Conservation (phyloP, 1,284 basidiomycete species). For the Agaricales sp. region DNA sequence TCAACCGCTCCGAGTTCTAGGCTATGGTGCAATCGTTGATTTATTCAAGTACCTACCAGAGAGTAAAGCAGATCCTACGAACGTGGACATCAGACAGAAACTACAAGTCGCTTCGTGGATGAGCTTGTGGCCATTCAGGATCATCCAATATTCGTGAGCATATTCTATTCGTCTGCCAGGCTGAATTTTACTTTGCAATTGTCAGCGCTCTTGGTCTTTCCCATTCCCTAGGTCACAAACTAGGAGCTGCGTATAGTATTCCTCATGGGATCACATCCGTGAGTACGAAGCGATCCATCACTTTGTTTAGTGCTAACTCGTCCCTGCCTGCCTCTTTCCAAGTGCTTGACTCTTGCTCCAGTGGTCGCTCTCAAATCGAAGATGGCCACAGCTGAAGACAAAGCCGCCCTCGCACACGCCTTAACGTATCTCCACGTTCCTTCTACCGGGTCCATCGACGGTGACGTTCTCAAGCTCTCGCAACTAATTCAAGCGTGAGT, state of each 20-base stretch:
- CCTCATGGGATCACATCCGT: slow-evolving; percentile 79
- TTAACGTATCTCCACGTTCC: slow-evolving; percentile 47
- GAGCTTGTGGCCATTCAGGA: slow-evolving; percentile 61
- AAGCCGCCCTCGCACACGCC: slow-evolving; percentile 41
- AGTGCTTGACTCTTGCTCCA: slow-evolving; percentile 70
- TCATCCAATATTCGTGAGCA: slow-evolving; percentile 34
- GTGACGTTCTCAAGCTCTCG: slow-evolving; percentile 45
- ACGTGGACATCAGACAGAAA: slow-evolving; percentile 54
- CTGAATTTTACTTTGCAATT: slow-evolving; percentile 1
- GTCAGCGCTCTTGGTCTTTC: slow-evolving; percentile 59
- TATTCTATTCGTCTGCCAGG: not conserved
- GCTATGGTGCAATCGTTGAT: slow-evolving; percentile 57
- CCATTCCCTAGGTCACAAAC: slow-evolving; percentile 64
- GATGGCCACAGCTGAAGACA: slow-evolving; percentile 44
- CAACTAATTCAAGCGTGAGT: slow-evolving; percentile 43
- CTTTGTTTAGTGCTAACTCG: slow-evolving; percentile 1
- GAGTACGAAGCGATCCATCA: no score
- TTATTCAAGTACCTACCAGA: slow-evolving; percentile 66
- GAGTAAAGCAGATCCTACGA: slow-evolving; percentile 47
- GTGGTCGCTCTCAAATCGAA: slow-evolving; percentile 50
- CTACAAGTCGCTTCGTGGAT: slow-evolving; percentile 73
- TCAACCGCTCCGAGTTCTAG: slow-evolving; percentile 52
- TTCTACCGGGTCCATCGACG: slow-evolving; percentile 48
- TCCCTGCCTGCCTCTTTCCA: slow-evolving; percentile 4
- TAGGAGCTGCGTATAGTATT: slow-evolving; percentile 70